Base-by-base conservation (phyloP, 495 filamentous ascomycete genomes). In the Xylaria flabelliformis region DNA sequence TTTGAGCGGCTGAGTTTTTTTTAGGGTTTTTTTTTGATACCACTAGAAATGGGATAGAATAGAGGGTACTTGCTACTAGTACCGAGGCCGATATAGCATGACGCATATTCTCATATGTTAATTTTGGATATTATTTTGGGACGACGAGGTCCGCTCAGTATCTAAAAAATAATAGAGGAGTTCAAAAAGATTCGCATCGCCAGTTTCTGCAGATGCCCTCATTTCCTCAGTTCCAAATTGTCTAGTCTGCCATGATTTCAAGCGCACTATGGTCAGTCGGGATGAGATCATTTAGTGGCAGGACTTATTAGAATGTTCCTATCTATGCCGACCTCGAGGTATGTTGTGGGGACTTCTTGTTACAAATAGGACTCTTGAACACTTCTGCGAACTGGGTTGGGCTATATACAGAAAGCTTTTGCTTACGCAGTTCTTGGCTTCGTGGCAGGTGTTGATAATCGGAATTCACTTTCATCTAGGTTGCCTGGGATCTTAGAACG, bases 41-140 rank as follows among this genome's bases (percentile, higher is more conserved):
- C 72, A 72, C 42, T 68, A 70, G 67, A 70, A 67, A 72, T 73
- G 63, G 71, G 64, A 69, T 73, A 73, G 61, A 48, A 62, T 61
- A 62, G 69, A 56, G n/a, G n/a, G 50, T 26, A 46, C 69, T 63
- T 53, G 6, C 61, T 42, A 29, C 17, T 7, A 64, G 69, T 56
- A 58, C 61, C 34, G 58, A 46, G 50, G 32, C 61, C 61, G 61
- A 63, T 41, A 39, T 48, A 44, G 68, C 68, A 70, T 53, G 67
- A 63, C 44, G 44, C 68, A 53, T 19, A 36, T 41, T 63, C 53
- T 69, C 56, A 15, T 62, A 63, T 70, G 68, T 70, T n/a, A 53
- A 26, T 10, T 29, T 53, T 41, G 6, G 53, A 70, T 51, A 32
- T 53, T 53, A 62, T 42, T 36, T 29, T 21, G 39, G 32, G 48